Percentiles rank a stretch among this genome's conserved stretches.
These are phyloP conservation scores for Daldinia grandis DNA, from an alignment of 495 filamentous ascomycete species.

Conservation along the genomic window DNA sequence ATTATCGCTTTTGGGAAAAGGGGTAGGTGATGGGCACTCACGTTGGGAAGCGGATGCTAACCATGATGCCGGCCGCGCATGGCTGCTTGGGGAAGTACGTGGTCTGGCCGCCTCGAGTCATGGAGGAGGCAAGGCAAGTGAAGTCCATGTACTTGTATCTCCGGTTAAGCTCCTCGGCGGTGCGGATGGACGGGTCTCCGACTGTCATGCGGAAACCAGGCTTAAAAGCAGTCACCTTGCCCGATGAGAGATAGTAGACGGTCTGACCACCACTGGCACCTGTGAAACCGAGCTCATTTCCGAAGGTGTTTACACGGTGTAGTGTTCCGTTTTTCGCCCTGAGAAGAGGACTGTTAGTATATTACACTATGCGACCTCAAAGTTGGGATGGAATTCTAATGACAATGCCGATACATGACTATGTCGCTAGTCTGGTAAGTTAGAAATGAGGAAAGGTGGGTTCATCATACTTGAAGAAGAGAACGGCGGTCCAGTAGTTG, in stretches of 20 bases:
- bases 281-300: conserved; percentile 53
- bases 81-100: conserved; percentile 45
- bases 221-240: conserved; percentile 53
- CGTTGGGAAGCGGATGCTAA: conserved; percentile 48
- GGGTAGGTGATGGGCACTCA: neutral
- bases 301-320: conserved; percentile 52
- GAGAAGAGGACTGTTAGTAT: conserved; percentile 33
- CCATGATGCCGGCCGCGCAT: conserved; percentile 53
- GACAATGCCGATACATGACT: no score
- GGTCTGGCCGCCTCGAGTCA: conserved; percentile 56
- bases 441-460: neutral
- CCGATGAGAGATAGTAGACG: conserved; percentile 53
- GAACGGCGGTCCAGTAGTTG: conserved; percentile 55
- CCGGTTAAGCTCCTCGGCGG: conserved; percentile 48
- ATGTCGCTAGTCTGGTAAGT: no score
- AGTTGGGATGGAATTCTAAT: no score
- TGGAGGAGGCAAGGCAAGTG: conserved; percentile 45
- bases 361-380: neutral
- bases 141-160: conserved; percentile 55
- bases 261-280: conserved; percentile 52
- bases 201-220: conserved; percentile 59
- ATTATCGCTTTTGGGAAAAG: neutral
- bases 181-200: conserved; percentile 53
- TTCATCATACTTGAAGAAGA: conserved; percentile 50
- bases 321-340: conserved; percentile 53